Evolutionary conservation across 257 asterid genomes (phyloP).

Genomic region (Solanum neorickii): DNA sequence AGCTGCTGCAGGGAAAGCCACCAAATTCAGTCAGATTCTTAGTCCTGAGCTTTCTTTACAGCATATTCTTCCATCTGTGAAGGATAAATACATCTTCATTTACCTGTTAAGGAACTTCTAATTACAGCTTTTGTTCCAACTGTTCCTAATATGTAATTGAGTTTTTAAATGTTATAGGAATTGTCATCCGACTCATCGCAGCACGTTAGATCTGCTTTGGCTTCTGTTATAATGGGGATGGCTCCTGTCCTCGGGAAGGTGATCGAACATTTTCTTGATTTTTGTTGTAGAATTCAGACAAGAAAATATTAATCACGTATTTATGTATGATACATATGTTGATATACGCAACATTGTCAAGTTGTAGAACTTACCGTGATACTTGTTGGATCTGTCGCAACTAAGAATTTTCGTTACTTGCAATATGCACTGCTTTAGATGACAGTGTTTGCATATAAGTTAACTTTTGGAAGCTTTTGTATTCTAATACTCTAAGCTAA

Average conservation of each 20-base stretch:
- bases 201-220: slow-evolving; percentile 87
- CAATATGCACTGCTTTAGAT: background rate
- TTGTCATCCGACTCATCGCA: slow-evolving; percentile 87
- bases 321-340: background rate
- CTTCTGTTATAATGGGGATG: slow-evolving; percentile 95
- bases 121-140: background rate
- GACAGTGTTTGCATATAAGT: background rate
- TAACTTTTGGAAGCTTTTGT: background rate
- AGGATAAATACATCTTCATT: slow-evolving; percentile 28
- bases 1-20: slow-evolving; percentile 84
- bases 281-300: background rate
- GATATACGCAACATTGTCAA: background rate
- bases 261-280: background rate
- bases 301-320: background rate
- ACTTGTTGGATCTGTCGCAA: background rate
- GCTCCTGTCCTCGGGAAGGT: slow-evolving; percentile 88
- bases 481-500: background rate
- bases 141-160: background rate
- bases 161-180: slow-evolving; percentile 38
- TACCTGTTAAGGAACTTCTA: slow-evolving; percentile 1
- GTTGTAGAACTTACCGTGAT: background rate
- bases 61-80: slow-evolving; percentile 85
- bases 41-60: slow-evolving; percentile 72
- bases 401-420: background rate
- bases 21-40: slow-evolving; percentile 64